Conservation (phyloP, 257 asterid genomes). For the Solanum okadae region DNA sequence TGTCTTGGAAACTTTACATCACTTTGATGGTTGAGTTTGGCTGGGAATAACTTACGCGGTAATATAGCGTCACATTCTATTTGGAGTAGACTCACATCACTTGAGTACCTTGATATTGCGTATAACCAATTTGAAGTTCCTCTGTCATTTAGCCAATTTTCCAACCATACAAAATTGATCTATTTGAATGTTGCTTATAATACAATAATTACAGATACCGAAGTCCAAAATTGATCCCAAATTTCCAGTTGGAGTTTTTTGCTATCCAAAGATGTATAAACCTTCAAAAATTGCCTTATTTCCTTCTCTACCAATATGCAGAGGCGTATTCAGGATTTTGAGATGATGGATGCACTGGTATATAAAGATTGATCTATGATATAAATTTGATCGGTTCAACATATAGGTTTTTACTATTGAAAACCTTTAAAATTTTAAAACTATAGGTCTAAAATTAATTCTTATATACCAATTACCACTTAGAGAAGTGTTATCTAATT, state of each 20-base stretch:
- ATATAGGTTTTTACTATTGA: too few relatives aligned
- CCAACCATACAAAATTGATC: not conserved
- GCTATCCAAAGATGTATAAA: not conserved
- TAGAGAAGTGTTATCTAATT: too few relatives aligned
- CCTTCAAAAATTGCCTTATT: not conserved
- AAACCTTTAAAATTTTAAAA: too few relatives aligned
- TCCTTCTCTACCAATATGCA: not conserved
- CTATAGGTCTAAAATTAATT: too few relatives aligned
- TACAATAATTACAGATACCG: not conserved
- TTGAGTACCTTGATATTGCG: not conserved
- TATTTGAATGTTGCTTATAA: not conserved
- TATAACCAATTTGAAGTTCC: not conserved
- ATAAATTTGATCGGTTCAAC: too few relatives aligned
- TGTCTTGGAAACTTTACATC: too few relatives aligned
- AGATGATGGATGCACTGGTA: too few relatives aligned
- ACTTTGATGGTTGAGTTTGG: too few relatives aligned
- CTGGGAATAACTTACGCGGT: too few relatives aligned
- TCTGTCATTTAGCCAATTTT: not conserved
- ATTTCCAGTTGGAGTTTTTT: not conserved
- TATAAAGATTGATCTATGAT: too few relatives aligned
- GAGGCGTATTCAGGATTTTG: too few relatives aligned
- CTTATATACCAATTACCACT: too few relatives aligned
- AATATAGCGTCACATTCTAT: not conserved
- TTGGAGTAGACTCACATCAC: not conserved
- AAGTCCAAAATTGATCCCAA: not conserved